Evolutionary conservation across 2,329 filamentous ascomycete genomes (phyloP), one percentile per base, ranked within the genome.

Genomic region (Aspergillus amoenus): DNA sequence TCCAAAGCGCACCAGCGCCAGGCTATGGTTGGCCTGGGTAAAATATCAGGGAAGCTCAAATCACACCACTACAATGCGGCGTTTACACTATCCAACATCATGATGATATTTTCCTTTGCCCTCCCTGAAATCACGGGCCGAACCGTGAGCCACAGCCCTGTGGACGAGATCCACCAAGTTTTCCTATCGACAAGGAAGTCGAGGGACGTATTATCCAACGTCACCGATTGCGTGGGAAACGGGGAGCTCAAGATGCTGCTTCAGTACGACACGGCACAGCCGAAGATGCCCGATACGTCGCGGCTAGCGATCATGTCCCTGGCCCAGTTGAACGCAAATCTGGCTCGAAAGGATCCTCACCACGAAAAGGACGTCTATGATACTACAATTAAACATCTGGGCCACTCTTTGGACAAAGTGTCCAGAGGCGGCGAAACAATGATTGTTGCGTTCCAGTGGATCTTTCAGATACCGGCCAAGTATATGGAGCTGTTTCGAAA

Each of bases 381-480:
- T 8, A 42, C 57, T 7, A 61, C 69, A 3, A 70, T 74, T 13
- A 57, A 64, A 12, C 62, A 71, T 32, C 55, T 73, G 34, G 62
- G 65, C 12, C 48, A 52, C 18, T 65, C 64, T 2, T 59, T 74
- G 11, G 67, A 69, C 24, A 64, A 65, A 48, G 61, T 73, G n/a
- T 64, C 69, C 43, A 61, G 60, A 22, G 68, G 70, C 5, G 62
- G 66, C n/a, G 69, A 71, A 43, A 65, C 66, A 8, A 65, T 65
- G 52, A 61, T 68, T 6, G 65, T 68, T 51, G 62, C 70, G 78
- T 85, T 55, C 85, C 88, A 65, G 15, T 79, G 78, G 71, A 85
- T 87, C 1, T 85, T 85, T 15, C 86, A 86, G 80, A 12, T 83
- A 80, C 56, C 83, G 78, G 18, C 88, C 81, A 67, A 81, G 85